Conservation (phyloP, 2,329 filamentous ascomycete genomes). For the Harringtonia lauricola region DNA sequence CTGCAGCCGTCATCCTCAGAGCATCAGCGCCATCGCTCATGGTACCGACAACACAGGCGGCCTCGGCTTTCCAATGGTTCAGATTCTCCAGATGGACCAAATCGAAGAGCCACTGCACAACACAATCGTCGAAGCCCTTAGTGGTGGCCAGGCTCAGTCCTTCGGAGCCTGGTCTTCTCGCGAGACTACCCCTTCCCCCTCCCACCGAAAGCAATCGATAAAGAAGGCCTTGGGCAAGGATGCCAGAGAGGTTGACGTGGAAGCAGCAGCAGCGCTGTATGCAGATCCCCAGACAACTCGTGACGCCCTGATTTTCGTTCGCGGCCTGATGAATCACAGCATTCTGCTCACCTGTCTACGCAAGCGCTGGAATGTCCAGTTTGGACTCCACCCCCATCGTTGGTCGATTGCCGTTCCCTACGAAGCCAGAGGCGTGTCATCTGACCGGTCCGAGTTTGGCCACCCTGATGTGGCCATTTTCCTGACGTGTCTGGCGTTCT, state of each 20-base stretch:
- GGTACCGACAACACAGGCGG: conserved; percentile 2
- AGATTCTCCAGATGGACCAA: conserved; percentile 35
- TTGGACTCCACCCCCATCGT: conserved; percentile 42
- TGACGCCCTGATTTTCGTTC: conserved; percentile 38
- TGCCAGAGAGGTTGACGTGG: background rate
- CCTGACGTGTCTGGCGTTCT: conserved; percentile 56
- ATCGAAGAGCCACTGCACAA: conserved; percentile 30
- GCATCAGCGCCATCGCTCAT: conserved; percentile 35
- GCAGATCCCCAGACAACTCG: background rate
- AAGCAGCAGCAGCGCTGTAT: background rate
- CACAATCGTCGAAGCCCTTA: background rate
- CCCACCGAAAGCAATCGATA: too few relatives aligned
- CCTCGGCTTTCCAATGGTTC: conserved; percentile 41
- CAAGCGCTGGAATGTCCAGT: conserved; percentile 58
- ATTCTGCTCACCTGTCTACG: conserved; percentile 48
- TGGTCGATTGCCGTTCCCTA: conserved; percentile 57
- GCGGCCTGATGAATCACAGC: conserved; percentile 49
- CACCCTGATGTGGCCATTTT: conserved; percentile 57
- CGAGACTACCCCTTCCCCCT: too few relatives aligned
- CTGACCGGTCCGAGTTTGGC: conserved; percentile 51
- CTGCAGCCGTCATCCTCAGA: conserved; percentile 21
- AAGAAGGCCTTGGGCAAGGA: background rate
- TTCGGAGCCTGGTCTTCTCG: background rate
- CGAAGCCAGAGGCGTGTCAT: conserved; percentile 52
- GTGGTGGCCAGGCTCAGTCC: background rate